A percentile compares a stretch with the other conserved stretches of the same genome.
phyloP scores from a whole-genome alignment of 2,329 filamentous ascomycete genomes.

The Alternaria sp. region DNA sequence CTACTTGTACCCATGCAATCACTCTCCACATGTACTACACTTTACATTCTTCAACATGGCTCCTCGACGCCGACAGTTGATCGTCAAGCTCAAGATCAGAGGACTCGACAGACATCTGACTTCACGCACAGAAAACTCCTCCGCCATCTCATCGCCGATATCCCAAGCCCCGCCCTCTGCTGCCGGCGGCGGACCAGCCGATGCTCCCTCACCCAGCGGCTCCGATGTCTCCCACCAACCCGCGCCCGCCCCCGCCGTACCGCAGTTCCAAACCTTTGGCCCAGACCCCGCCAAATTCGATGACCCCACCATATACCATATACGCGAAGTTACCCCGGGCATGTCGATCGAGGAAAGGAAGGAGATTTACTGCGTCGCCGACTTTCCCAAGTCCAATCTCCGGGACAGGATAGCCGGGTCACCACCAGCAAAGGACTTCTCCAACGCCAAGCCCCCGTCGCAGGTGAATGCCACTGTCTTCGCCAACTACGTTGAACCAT shows the following conservation, averaged over 20 bases:
- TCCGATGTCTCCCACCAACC: conserved; percentile 65
- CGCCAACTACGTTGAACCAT: conserved; percentile 89
- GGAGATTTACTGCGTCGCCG: conserved; percentile 84
- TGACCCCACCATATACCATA: conserved; percentile 94
- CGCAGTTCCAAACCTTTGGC: conserved; percentile 86
- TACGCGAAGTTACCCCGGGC: conserved; percentile 72
- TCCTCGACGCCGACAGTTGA: background rate
- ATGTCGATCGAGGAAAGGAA: conserved; percentile 88
- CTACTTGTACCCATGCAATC: background rate
- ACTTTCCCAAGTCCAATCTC: conserved; percentile 81
- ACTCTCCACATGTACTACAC: background rate
- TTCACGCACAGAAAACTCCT: conserved; percentile 41
- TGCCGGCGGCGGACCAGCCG: conserved; percentile 64
- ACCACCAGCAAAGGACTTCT: conserved; percentile 94
- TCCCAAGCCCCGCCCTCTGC: conserved; percentile 53
- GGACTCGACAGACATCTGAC: conserved; percentile 12
- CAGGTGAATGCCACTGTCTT: conserved; percentile 96
- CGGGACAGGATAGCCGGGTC: conserved; percentile 85
- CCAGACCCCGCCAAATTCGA: conserved; percentile 88
- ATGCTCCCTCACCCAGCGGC: conserved; percentile 66
- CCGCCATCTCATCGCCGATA: conserved; percentile 48
- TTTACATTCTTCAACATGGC: background rate
- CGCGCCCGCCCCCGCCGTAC: conserved; percentile 65
- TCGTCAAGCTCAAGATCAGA: background rate
- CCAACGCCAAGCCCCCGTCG: conserved; percentile 87